Conservation (phyloP, 148 eudicot genomes). For the Vaccinium darrowii region DNA sequence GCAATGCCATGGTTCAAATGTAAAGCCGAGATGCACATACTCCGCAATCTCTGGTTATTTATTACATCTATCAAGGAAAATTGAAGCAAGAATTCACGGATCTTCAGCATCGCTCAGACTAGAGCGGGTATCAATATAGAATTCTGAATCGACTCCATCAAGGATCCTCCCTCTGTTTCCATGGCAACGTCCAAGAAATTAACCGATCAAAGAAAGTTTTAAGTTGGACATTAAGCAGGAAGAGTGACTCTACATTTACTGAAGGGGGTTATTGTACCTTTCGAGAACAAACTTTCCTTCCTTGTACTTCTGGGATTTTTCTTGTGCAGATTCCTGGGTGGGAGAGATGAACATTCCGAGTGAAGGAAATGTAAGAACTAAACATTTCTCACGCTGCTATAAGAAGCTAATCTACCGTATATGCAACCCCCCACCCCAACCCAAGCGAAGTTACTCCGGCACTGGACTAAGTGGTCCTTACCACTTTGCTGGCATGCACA, state of each 20-base stretch:
- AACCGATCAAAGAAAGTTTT: background rate
- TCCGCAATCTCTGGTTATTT: background rate
- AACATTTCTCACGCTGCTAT: background rate
- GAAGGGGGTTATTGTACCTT: conserved; percentile 39
- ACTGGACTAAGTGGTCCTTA: background rate
- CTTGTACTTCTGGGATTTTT: conserved; percentile 83
- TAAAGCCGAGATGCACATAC: background rate
- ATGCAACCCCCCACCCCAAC: background rate
- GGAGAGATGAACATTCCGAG: background rate
- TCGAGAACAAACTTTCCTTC: conserved; percentile 90
- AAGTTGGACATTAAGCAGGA: background rate
- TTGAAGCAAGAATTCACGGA: conserved; percentile 20
- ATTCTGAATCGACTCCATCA: conserved; percentile 64
- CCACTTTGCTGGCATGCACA: background rate
- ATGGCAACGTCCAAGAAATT: conserved; percentile 10
- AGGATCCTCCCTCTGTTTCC: conserved; percentile 65
- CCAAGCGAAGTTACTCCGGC: background rate
- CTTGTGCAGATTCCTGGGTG: conserved; percentile 66
- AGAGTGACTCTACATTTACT: background rate
- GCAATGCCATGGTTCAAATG: background rate
- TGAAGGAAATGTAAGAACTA: background rate
- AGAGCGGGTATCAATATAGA: conserved; percentile 60
- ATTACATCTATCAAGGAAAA: conserved; percentile 11
- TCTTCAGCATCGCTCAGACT: conserved; percentile 67
- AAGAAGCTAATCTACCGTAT: background rate